These are phyloP conservation scores for Ogataea paraovalis DNA, from an alignment of 805 yeast species.

Conservation along the genomic window DNA sequence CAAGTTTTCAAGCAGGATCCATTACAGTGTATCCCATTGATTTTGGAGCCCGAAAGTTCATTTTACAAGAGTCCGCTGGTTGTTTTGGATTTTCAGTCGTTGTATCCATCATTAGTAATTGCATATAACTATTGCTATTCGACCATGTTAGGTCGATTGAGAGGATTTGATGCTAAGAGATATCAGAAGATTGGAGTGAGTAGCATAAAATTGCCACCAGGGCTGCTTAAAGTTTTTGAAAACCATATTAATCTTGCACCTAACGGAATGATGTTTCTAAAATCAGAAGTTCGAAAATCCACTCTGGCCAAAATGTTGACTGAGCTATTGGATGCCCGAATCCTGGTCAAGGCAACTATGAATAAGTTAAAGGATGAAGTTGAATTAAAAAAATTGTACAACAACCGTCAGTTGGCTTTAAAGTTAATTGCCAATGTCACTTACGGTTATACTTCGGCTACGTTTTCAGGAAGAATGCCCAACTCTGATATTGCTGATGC, in stretches of 20 bases:
- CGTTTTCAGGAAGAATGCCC: slow-evolving; percentile 97
- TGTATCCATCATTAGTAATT: slow-evolving; percentile 88
- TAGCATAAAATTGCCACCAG: slow-evolving; percentile 48
- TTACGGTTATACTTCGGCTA: slow-evolving; percentile 92
- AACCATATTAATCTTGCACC: slow-evolving; percentile 71
- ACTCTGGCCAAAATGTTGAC: slow-evolving; percentile 77
- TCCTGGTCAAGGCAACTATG: slow-evolving; percentile 76
- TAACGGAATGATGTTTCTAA: slow-evolving; percentile 79
- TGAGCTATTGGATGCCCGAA: slow-evolving; percentile 76
- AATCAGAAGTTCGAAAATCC: slow-evolving; percentile 62
- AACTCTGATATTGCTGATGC: slow-evolving; percentile 93
- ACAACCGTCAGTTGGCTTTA: slow-evolving; percentile 79
- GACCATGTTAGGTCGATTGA: slow-evolving; percentile 60
- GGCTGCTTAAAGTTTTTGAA: slow-evolving; percentile 48
- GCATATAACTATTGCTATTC: slow-evolving; percentile 89
- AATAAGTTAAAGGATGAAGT: slow-evolving; percentile 43
- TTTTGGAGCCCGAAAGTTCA: slow-evolving; percentile 86
- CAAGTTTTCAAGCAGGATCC: slow-evolving; percentile 85
- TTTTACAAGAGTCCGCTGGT: slow-evolving; percentile 86
- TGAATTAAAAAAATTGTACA: slow-evolving; percentile 51
- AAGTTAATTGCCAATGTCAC: slow-evolving; percentile 93
- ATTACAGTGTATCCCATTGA: slow-evolving; percentile 80
- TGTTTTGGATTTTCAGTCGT: slow-evolving; percentile 88
- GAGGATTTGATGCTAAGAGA: slow-evolving; percentile 43
- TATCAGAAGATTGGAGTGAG: slow-evolving; percentile 51